phyloP scores from a whole-genome alignment of 441 rosid genomes.

The Biscutella laevigata region DNA sequence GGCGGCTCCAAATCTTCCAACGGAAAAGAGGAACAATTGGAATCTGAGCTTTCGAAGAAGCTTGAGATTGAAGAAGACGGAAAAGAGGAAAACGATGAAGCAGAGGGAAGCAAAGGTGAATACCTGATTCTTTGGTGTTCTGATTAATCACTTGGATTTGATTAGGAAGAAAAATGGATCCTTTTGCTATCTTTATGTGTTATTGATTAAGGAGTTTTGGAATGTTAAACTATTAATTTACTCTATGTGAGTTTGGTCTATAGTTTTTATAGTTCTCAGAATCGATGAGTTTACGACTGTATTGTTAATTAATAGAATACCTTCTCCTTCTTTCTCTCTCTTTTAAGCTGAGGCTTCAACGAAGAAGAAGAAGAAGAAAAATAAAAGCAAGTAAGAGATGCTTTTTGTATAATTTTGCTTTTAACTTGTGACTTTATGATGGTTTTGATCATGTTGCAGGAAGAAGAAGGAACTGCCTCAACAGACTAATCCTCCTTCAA shows the following conservation, averaged over 20 bases:
- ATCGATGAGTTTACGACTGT: constrained; percentile 1
- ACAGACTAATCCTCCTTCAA: constrained; percentile 85
- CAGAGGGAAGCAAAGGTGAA: constrained; percentile 55
- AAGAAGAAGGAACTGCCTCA: constrained; percentile 67
- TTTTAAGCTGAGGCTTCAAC: constrained; percentile 53
- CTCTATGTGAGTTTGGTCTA: constrained; percentile 17
- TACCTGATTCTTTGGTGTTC: not conserved
- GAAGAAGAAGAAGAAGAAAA: constrained; percentile 92
- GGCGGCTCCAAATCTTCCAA: constrained; percentile 30
- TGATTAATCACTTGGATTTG: constrained; percentile 1
- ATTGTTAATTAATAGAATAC: not conserved
- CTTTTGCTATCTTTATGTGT: not conserved
- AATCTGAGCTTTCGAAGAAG: constrained; percentile 25
- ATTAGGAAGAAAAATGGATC: not conserved
- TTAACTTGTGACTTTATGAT: constrained; percentile 5
- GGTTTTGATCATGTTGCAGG: constrained; percentile 29
- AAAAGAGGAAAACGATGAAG: constrained; percentile 30
- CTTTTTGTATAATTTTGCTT: not conserved
- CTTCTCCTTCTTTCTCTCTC: not conserved
- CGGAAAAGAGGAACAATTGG: constrained; percentile 15
- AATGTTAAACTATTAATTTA: no score
- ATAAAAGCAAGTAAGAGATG: constrained; percentile 76
- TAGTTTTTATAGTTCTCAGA: not conserved
- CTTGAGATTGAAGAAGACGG: constrained; percentile 33
- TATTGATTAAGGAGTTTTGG: not conserved